Evolutionary conservation across 257 asterid species (phyloP).

Genomic region (Primulina huaijiensis): DNA sequence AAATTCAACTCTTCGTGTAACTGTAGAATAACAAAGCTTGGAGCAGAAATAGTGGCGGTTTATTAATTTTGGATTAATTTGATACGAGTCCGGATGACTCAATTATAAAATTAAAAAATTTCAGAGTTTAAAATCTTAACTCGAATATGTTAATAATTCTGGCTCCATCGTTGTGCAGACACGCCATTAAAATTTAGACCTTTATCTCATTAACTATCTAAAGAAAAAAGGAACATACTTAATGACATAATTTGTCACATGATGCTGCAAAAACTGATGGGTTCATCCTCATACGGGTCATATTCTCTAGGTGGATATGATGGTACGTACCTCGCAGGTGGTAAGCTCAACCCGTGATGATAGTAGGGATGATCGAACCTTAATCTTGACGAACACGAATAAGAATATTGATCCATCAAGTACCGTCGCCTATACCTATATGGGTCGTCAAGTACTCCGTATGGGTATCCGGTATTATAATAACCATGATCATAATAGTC

Average conservation of each 20-base stretch:
- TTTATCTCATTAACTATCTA: not conserved
- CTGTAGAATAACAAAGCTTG: no score
- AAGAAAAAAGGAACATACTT: no score
- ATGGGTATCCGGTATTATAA: not conserved
- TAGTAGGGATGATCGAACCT: slow-evolving; percentile 10
- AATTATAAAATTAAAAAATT: no score
- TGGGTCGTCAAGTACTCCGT: slow-evolving; percentile 25
- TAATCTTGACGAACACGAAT: slow-evolving; percentile 1
- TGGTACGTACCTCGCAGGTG: slow-evolving; percentile 28
- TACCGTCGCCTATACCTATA: slow-evolving; percentile 16
- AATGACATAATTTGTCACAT: not conserved
- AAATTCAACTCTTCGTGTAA: not conserved
- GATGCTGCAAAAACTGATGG: slow-evolving; percentile 23
- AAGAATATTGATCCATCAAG: slow-evolving; percentile 12
- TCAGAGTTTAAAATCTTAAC: no score
- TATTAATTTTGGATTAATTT: no score
- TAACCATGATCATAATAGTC: slow-evolving; percentile 12
- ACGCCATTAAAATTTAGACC: no score
- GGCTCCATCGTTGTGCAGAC: no score
- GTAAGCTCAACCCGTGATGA: slow-evolving; percentile 22
- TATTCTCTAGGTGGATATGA: slow-evolving; percentile 22
- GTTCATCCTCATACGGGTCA: slow-evolving; percentile 26
- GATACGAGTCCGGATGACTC: no score
- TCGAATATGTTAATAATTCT: no score
- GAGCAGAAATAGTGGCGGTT: no score